Evolutionary conservation across 805 yeast genomes (phyloP).

Genomic region (Hanseniaspora occidentalis): DNA sequence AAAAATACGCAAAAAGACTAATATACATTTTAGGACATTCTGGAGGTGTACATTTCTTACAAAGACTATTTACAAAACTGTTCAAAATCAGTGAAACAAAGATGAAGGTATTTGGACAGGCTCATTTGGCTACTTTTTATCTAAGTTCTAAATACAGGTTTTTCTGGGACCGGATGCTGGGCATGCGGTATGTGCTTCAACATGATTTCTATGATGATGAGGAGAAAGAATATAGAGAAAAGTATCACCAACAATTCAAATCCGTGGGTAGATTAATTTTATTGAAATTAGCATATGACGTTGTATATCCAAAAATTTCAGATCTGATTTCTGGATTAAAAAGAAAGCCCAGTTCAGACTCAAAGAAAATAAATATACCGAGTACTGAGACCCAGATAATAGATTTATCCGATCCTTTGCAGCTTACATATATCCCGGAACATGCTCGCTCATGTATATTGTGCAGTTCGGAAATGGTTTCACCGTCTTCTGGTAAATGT

Average conservation of each 20-base stretch:
- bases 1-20: constrained; percentile 2
- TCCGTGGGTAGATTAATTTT: constrained; percentile 54
- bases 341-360: background rate
- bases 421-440: constrained; percentile 57
- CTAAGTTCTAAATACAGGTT: constrained; percentile 74
- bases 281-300: constrained; percentile 38
- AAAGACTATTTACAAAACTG: constrained; percentile 16
- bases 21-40: background rate
- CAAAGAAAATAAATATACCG: constrained; percentile 3
- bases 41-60: constrained; percentile 9
- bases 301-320: constrained; percentile 3
- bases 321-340: background rate
- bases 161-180: constrained; percentile 62
- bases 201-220: constrained; percentile 36
- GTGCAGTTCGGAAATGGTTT: constrained; percentile 65
- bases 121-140: constrained; percentile 75
- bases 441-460: constrained; percentile 51
- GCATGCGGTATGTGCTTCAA: constrained; percentile 67
- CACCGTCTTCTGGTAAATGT: constrained; percentile 79
- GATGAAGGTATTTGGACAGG: constrained; percentile 41
- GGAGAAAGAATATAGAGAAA: constrained; percentile 20
- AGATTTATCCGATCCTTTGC: constrained; percentile 42
- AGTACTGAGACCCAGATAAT: constrained; percentile 13
- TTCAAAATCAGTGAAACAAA: constrained; percentile 26
- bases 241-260: constrained; percentile 44